Evolutionary conservation across 768 basidiomycete species (phyloP), one percentile per base, ranked within the genome.

Genomic region (Udeniomyces megalosporus): DNA sequence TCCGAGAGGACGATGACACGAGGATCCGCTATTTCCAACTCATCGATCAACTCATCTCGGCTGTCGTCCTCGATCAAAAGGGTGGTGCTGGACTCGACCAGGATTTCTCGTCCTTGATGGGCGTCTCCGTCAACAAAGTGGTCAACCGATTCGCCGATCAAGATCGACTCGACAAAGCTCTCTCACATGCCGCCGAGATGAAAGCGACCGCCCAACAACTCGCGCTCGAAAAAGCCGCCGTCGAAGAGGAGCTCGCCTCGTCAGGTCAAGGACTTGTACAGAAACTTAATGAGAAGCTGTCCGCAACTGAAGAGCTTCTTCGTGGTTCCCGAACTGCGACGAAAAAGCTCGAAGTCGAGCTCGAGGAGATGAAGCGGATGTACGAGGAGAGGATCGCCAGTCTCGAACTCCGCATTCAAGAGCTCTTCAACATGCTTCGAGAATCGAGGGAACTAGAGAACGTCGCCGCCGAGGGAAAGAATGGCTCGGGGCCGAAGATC

Each of bases 51-150:
- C 77, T 96, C 49, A 81, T 97, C 49, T 83, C 88, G 50, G 85
- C 91, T 70, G 81, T 97, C 62, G 90, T 97, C 6, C 80, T 93
- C 75, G 90, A 92, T 73, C 86, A 88, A 73, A 90, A 91, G 70
- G 78, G 87, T 53, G 76, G 75, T 55, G 74, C 76, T 44, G 62
- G 50, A 38, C 14, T 51, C 24, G 66, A 68, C 22, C 81, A 80
- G 14, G 86, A 87, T 17, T 86, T 87, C 14, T 86, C 92, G 67
- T 81, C 83, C 57, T 80, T 89, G 38, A 79, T 93, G 68, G 92
- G 91, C 0, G 82, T 86, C 68, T 90, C 89, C 8, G 92, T 97
- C 12, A 84, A 88, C 67, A 80, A 84, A 49, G 80, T 97, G 60
- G 84, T 95, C 53, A 82, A 86, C 1, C 85, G 86, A 71, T 86